Evolutionary conservation across 306 rosid genomes (phyloP).

Genomic region (Cicer arietinum): DNA sequence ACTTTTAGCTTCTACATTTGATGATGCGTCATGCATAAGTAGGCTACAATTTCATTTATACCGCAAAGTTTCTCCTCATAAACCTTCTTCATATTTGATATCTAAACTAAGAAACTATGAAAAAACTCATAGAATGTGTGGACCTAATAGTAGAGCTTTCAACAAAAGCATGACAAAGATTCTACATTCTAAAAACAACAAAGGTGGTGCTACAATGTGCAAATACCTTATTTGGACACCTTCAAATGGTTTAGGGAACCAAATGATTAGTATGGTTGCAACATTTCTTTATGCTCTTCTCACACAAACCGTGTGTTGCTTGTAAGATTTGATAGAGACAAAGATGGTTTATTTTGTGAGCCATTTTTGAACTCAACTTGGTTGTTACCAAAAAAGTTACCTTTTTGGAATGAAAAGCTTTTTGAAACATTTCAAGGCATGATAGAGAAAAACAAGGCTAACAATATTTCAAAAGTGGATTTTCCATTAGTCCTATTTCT

Average conservation of each 20-base stretch:
- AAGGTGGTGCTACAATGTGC: conserved; percentile 41
- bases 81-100: conserved; percentile 61
- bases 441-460: conserved; percentile 45
- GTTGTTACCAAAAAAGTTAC: conserved; percentile 59
- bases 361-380: conserved; percentile 70
- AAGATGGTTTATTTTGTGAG: conserved; percentile 64
- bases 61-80: conserved; percentile 49
- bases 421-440: conserved; percentile 56
- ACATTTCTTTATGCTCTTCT: conserved; percentile 70
- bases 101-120: conserved; percentile 65
- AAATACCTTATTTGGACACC: conserved; percentile 64
- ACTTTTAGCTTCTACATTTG: conserved; percentile 55
- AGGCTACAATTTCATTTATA: conserved; percentile 54
- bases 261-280: conserved; percentile 59
- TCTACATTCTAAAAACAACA: conserved; percentile 39
- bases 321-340: conserved; percentile 61
- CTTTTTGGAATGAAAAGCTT: conserved; percentile 43
- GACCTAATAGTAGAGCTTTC: conserved; percentile 53
- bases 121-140: conserved; percentile 58
- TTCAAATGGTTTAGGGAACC: conserved; percentile 69
- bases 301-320: conserved; percentile 61
- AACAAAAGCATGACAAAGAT: conserved; percentile 47
- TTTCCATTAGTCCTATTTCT: conserved; percentile 52
- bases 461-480: conserved; percentile 22
- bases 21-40: conserved; percentile 60